Evolutionary conservation across 208 protist species (phyloP).

Genomic region (Histomonas meleagridis): DNA sequence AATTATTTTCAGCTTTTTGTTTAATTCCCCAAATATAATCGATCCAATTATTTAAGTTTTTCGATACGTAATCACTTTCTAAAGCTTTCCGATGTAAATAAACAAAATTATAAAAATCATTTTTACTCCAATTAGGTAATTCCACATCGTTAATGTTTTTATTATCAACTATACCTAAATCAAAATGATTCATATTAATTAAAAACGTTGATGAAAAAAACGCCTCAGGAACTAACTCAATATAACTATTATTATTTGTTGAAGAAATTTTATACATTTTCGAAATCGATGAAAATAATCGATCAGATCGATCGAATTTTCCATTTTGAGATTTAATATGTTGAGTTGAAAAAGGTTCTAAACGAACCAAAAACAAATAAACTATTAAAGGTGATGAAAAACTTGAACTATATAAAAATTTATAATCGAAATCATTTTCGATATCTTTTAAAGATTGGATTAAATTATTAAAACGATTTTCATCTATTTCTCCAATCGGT

Average conservation of each 20-base stretch:
- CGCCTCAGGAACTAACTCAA: conserved; percentile 57
- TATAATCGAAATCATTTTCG: too few species aligned
- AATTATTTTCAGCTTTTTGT: neutral
- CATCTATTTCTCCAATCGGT: neutral
- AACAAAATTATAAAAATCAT: conserved; percentile 49
- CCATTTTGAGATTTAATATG: conserved; percentile 21
- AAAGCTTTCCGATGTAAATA: conserved; percentile 7
- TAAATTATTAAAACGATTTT: neutral
- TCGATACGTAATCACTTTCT: neutral
- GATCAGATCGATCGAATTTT: conserved; percentile 1
- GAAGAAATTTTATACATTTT: neutral
- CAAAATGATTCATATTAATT: conserved; percentile 48
- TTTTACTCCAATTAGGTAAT: conserved; percentile 44
- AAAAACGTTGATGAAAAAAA: conserved; percentile 56
- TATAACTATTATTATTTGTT: neutral
- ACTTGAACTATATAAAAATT: neutral
- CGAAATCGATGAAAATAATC: neutral
- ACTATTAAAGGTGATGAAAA: neutral
- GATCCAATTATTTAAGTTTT: conserved; percentile 38
- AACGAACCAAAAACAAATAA: conserved; percentile 2
- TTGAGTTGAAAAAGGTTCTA: conserved; percentile 34
- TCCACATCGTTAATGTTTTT: conserved; percentile 43
- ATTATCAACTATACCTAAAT: conserved; percentile 49
- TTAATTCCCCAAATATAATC: conserved; percentile 24
- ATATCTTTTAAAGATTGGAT: too few species aligned